Base-by-base conservation (phyloP, 257 asterid species). In the Solanum habrochaites region DNA sequence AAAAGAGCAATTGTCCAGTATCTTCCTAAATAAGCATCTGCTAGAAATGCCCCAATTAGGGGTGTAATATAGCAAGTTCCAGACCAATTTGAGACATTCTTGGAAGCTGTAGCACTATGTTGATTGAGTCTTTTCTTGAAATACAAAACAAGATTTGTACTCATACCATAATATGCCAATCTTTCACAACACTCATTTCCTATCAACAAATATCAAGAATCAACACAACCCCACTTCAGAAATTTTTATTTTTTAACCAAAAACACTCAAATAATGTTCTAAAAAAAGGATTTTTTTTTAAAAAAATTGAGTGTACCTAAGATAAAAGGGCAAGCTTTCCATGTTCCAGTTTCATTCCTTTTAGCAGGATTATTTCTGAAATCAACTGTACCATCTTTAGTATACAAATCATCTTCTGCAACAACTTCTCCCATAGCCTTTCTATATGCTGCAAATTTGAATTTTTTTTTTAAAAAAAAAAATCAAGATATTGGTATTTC, bases 41-140 rank as follows among this genome's bases (percentile, higher is more conserved):
- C 98, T 1, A 95, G 90, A 86, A 95, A 95, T 3, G 97, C 98
- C 16, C 98, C 98, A 25, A 95, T 21, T 25, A 93, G 69, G 4
- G 98, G 98, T 88, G 89, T 93, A 72, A 93, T 90, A 23, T 94
- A 94, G 93, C 98, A 94, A 1, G 98, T 94, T 31, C 98, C 98
- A 0, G 96, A 92, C 98, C 97, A 94, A 77, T 94, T 91, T 3
- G 96, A 93, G 60, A 92, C 87, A 71, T 93, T 93, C 37, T 90
- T 95, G 1, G 98, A 92, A 69, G 98, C 95, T 4, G 92, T 86
- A 0, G 92, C 90, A 49, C 87, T 95, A 81, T 90, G 92, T 90
- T 92, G 96, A 52, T 90, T 91, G 4, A 94, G 96, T n/a, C 87
- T 90, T 21, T 16, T 72, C 80, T 72, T 72, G 80, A 72, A 72